Percentiles rank a stretch among this genome's conserved stretches.
These are phyloP conservation scores for Trebouxiophyceae sp. DNA, from an alignment of 163 green algal species.

Conservation along the genomic window DNA sequence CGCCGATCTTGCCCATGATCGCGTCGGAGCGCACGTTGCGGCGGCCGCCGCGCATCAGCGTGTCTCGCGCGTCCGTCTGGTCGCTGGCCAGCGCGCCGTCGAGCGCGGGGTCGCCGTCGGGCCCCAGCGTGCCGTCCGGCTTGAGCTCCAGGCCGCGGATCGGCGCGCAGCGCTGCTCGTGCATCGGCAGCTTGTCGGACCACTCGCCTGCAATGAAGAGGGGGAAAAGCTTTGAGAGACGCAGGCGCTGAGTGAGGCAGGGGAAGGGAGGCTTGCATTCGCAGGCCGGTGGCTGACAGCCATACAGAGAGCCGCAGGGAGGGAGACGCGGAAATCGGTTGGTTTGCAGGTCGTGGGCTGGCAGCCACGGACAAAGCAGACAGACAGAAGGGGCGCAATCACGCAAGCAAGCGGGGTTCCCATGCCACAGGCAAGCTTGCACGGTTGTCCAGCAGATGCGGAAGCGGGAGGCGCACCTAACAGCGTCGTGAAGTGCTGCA, in stretches of 20 bases:
- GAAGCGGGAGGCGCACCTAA: slow-evolving; percentile 7
- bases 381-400: too few species aligned
- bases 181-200: neutral
- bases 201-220: slow-evolving; percentile 5
- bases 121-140: neutral
- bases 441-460: too few species aligned
- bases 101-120: neutral
- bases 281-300: too few species aligned
- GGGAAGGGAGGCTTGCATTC: too few species aligned
- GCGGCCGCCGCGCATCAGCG: slow-evolving; percentile 6
- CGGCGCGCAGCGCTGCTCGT: neutral
- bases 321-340: too few species aligned
- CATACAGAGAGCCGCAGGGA: too few species aligned
- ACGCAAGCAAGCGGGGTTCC: too few species aligned
- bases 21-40: slow-evolving; percentile 5
- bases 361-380: too few species aligned
- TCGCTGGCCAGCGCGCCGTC: neutral
- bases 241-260: too few species aligned
- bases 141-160: neutral
- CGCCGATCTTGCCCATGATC: slow-evolving; percentile 5
- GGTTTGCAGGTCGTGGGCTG: too few species aligned
- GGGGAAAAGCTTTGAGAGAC: neutral
- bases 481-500: slow-evolving; percentile 20
- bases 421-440: too few species aligned
- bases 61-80: neutral